Conservation (phyloP, 2,329 filamentous ascomycete genomes). For the Spiromastix sp. region DNA sequence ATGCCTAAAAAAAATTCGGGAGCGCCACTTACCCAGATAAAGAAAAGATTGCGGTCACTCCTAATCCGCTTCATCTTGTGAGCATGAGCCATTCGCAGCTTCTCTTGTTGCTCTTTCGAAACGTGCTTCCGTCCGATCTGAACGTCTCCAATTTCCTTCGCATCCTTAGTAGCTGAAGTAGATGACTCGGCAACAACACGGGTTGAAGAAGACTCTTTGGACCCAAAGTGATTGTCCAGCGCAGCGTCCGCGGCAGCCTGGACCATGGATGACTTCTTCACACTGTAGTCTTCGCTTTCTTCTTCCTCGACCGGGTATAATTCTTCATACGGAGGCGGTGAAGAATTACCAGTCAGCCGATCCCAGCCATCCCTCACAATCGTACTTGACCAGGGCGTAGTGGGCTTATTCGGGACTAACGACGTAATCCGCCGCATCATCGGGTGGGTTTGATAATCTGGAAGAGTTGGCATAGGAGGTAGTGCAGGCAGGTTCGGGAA, state of each 20-base stretch:
- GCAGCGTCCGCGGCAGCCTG: conserved; percentile 35
- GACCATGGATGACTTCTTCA: conserved; percentile 34
- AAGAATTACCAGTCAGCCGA: conserved; percentile 43
- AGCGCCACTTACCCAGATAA: conserved; percentile 40
- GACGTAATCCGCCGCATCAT: conserved; percentile 64
- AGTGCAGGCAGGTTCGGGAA: conserved; percentile 52
- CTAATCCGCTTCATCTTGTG: conserved; percentile 38
- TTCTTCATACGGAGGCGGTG: conserved; percentile 69
- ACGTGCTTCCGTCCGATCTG: conserved; percentile 33
- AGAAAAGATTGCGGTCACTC: conserved; percentile 43
- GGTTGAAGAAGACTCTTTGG: no score
- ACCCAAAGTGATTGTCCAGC: conserved; percentile 35
- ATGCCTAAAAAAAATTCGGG: no score
- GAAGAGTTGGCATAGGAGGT: conserved; percentile 53
- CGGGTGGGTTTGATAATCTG: conserved; percentile 63
- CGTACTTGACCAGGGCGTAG: conserved; percentile 29
- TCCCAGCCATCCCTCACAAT: conserved; percentile 47
- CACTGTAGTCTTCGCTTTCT: conserved; percentile 26
- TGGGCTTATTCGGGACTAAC: conserved; percentile 58
- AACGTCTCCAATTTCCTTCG: conserved; percentile 28
- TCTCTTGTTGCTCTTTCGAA: conserved; percentile 36
- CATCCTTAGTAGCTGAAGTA: conserved; percentile 8
- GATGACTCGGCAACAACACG: conserved; percentile 15
- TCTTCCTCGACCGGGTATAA: conserved; percentile 50
- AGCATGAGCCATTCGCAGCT: conserved; percentile 36